phyloP scores from a whole-genome alignment of 805 yeast genomes.

The Blastobotrys muscicola region DNA sequence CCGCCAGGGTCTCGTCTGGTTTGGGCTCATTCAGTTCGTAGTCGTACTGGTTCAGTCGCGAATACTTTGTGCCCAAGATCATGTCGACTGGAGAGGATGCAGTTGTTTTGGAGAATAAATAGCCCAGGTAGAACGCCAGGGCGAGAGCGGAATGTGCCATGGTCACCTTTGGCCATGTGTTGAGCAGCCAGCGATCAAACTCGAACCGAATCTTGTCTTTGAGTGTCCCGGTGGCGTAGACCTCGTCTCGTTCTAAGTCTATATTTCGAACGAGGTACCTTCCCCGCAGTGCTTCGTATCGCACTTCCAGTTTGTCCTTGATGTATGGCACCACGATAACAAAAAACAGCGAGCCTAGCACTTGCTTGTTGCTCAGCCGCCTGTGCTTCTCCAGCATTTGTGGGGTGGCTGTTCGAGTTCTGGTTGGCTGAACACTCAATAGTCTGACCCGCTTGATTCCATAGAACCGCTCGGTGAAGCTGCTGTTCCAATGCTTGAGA shows the following conservation, averaged over 20 bases:
- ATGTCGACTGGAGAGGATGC: slow-evolving; percentile 56
- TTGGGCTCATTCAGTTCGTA: slow-evolving; percentile 7
- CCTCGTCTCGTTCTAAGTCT: slow-evolving; percentile 22
- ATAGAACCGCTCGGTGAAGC: slow-evolving; percentile 86
- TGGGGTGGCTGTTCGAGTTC: slow-evolving; percentile 24
- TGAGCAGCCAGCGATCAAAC: slow-evolving; percentile 35
- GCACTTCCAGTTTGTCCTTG: slow-evolving; percentile 53
- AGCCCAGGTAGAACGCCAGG: slow-evolving; percentile 50
- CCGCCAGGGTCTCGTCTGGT: slow-evolving; percentile 8
- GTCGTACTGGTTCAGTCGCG: slow-evolving; percentile 41
- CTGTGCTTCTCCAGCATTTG: slow-evolving; percentile 40
- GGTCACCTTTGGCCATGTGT: slow-evolving; percentile 52
- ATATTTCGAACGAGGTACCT: slow-evolving; percentile 42
- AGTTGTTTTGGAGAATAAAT: slow-evolving; percentile 55
- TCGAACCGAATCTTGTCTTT: slow-evolving; percentile 21
- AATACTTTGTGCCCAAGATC: slow-evolving; percentile 51
- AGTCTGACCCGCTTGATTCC: slow-evolving; percentile 60
- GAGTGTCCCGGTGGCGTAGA: slow-evolving; percentile 8
- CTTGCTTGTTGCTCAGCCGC: slow-evolving; percentile 45
- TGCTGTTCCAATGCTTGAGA: slow-evolving; percentile 64
- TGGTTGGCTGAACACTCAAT: slow-evolving; percentile 21
- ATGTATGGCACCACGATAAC: slow-evolving; percentile 61
- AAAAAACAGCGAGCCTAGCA: slow-evolving; percentile 39
- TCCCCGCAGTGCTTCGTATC: slow-evolving; percentile 56
- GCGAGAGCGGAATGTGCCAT: slow-evolving; percentile 39